These are phyloP conservation scores for Daldinia decipiens DNA, from an alignment of 495 filamentous ascomycete genomes.

Conservation along the genomic window DNA sequence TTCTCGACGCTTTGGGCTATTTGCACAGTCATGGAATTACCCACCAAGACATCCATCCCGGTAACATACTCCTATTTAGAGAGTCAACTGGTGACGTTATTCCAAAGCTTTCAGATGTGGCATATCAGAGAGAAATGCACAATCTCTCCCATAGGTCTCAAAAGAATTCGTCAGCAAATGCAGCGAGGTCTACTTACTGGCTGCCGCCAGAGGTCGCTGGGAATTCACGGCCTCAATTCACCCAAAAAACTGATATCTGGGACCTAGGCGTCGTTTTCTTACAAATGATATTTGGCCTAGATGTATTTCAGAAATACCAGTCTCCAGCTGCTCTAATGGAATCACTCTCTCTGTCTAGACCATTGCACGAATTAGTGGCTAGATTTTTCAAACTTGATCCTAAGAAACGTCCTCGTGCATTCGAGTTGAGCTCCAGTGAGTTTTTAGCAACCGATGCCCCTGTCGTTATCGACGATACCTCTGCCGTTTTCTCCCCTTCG, in stretches of 20 bases:
- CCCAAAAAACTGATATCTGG: constrained; percentile 93
- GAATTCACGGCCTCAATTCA: constrained; percentile 65
- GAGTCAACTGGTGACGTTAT: constrained; percentile 66
- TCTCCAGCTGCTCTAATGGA: constrained; percentile 78
- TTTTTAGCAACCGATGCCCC: constrained; percentile 76
- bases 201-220: constrained; percentile 79
- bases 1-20: constrained; percentile 90
- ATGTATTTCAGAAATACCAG: constrained; percentile 77
- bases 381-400: constrained; percentile 84
- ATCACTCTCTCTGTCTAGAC: constrained; percentile 68
- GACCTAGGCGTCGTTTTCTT: constrained; percentile 88
- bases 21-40: constrained; percentile 83
- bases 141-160: constrained; percentile 62
- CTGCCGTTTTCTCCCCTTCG: constrained; percentile 46
- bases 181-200: constrained; percentile 83
- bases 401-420: constrained; percentile 86
- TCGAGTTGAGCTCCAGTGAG: constrained; percentile 87
- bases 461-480: constrained; percentile 57
- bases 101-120: constrained; percentile 74
- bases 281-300: constrained; percentile 92
- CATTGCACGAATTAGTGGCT: constrained; percentile 79
- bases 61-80: constrained; percentile 77
- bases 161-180: constrained; percentile 59
- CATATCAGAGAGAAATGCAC: constrained; percentile 71
- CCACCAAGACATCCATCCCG: constrained; percentile 80